These are phyloP conservation scores for Pseudogymnoascus sp. DNA, from an alignment of 2,329 filamentous ascomycete species.

Conservation along the genomic window DNA sequence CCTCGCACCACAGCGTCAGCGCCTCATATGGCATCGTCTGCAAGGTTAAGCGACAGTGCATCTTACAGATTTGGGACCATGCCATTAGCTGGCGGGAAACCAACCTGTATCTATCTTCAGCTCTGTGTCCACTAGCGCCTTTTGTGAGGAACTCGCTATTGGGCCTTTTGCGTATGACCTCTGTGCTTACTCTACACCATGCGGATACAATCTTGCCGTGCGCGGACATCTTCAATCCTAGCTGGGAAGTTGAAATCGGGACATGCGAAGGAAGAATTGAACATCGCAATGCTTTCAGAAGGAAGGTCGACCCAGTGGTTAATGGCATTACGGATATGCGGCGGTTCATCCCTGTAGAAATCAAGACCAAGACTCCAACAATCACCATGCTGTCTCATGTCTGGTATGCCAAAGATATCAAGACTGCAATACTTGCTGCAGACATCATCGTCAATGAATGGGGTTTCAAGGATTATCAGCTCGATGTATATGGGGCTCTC, in stretches of 20 bases:
- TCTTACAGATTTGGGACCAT: slow-evolving; percentile 58
- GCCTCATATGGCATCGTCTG: slow-evolving; percentile 56
- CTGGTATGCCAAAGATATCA: slow-evolving; percentile 54
- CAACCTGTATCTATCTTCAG: slow-evolving; percentile 27
- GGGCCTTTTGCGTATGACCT: slow-evolving; percentile 22
- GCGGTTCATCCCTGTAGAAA: slow-evolving; percentile 52
- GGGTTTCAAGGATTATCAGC: slow-evolving; percentile 58
- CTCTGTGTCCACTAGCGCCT: slow-evolving; percentile 21
- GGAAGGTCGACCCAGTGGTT: slow-evolving; percentile 58
- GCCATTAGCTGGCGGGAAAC: slow-evolving; percentile 54
- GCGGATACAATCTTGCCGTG: slow-evolving; percentile 54
- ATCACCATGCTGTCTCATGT: slow-evolving; percentile 61
- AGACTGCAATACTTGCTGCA: slow-evolving; percentile 55
- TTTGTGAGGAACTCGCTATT: slow-evolving; percentile 26
- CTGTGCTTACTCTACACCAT: slow-evolving; percentile 35
- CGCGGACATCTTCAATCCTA: slow-evolving; percentile 57
- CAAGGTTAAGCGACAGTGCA: slow-evolving; percentile 53
- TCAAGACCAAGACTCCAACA: slow-evolving; percentile 52
- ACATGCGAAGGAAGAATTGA: slow-evolving; percentile 50
- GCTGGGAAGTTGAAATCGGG: slow-evolving; percentile 57
- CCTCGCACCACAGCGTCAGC: slow-evolving; percentile 55
- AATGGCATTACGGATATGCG: slow-evolving; percentile 60
- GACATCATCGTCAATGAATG: slow-evolving; percentile 61
- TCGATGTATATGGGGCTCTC: slow-evolving; percentile 57
- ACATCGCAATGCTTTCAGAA: slow-evolving; percentile 49